These are phyloP conservation scores for Alternaria metachromatica DNA, from an alignment of 2,329 filamentous ascomycete species.

Conservation along the genomic window DNA sequence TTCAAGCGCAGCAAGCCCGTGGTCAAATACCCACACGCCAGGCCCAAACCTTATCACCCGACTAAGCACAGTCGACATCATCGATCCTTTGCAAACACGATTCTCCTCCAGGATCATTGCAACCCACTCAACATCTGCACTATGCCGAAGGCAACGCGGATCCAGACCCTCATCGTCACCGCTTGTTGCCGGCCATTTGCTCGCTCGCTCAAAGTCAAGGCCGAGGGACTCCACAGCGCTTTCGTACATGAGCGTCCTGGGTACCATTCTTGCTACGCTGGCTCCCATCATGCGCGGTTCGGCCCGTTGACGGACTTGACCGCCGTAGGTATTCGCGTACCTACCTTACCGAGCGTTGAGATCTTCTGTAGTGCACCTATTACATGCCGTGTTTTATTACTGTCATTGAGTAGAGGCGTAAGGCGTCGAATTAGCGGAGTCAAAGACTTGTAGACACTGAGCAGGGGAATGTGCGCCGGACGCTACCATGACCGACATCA, in stretches of 20 bases:
- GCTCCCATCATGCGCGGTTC: constrained; percentile 1
- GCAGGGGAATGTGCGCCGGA: neutral
- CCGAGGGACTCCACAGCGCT: neutral
- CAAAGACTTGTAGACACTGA: neutral
- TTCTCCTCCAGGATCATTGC: constrained; percentile 1
- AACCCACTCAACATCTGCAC: neutral
- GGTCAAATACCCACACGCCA: neutral
- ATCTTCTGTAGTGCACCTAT: neutral
- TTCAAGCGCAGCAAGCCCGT: neutral
- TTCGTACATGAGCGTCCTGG: neutral
- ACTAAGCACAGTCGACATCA: neutral
- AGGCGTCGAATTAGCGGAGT: neutral
- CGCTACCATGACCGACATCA: neutral
- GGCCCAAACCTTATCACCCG: neutral
- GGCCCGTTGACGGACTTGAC: constrained; percentile 1
- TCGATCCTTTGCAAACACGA: constrained; percentile 1
- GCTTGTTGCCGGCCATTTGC: neutral
- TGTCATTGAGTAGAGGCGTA: neutral
- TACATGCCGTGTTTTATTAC: neutral
- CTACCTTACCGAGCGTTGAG: neutral
- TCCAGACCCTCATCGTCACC: constrained; percentile 4
- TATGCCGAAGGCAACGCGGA: constrained; percentile 5
- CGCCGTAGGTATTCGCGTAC: neutral
- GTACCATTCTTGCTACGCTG: neutral
- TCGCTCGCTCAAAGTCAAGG: neutral